A percentile compares a stretch with the other conserved stretches of the same genome.
These are phyloP conservation scores for Penicillium sp. DNA, from an alignment of 2,329 filamentous ascomycete species.

Conservation along the genomic window DNA sequence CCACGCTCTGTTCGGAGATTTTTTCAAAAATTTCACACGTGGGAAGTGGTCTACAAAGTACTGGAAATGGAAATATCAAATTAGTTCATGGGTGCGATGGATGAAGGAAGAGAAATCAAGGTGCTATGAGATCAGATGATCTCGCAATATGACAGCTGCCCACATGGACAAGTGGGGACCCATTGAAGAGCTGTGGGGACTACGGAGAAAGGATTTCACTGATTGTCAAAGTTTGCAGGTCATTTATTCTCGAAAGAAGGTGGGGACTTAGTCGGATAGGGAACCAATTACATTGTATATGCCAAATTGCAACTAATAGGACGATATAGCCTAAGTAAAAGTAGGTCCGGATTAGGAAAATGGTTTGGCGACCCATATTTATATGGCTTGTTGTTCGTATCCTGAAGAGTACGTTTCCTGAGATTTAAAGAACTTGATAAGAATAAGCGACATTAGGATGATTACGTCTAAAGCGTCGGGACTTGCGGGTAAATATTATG, in stretches of 20 bases:
- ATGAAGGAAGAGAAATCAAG: too few relatives aligned
- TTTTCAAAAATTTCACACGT: background rate
- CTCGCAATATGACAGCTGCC: background rate
- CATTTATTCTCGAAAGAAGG: background rate
- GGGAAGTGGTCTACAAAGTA: background rate
- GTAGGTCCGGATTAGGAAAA: background rate
- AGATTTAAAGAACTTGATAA: background rate
- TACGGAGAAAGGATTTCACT: background rate
- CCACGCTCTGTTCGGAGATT: background rate
- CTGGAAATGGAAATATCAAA: background rate
- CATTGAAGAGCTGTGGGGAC: background rate
- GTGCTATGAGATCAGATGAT: background rate
- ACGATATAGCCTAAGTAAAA: background rate
- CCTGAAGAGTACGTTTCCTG: background rate
- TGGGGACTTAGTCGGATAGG: background rate
- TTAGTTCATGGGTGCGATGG: background rate
- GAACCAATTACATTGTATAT: background rate
- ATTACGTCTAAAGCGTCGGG: background rate
- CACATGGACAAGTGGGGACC: background rate
- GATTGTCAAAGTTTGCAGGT: background rate
- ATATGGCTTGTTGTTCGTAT: background rate
- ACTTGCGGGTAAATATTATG: background rate
- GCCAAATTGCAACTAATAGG: background rate
- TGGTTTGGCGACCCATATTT: background rate
- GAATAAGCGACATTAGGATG: background rate